Conservation (phyloP, 2,329 filamentous ascomycete species). For the Colletotrichum trifolii region DNA sequence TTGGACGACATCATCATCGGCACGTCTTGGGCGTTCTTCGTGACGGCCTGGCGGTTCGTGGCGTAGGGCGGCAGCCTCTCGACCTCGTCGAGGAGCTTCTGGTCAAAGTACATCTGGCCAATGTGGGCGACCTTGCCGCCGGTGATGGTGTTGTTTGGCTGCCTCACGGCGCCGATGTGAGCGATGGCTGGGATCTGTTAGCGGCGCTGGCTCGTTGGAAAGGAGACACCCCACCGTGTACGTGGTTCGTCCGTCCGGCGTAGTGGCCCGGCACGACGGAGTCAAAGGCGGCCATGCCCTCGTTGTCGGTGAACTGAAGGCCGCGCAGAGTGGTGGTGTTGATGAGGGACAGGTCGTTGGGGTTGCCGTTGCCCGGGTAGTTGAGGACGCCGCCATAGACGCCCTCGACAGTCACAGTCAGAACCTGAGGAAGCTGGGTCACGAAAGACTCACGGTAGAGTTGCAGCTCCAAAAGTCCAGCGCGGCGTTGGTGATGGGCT, state of each 20-base stretch:
- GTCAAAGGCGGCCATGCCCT: constrained; percentile 55
- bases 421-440: too few relatives aligned
- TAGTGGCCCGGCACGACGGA: constrained; percentile 58
- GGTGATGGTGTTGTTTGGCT: constrained; percentile 1
- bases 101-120: constrained; percentile 59
- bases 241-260: constrained; percentile 56
- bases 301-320: constrained; percentile 51
- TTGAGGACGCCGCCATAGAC: constrained; percentile 51
- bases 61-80: constrained; percentile 60
- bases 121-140: too few relatives aligned
- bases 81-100: constrained; percentile 60
- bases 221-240: constrained; percentile 48
- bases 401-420: constrained; percentile 35
- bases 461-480: constrained; percentile 41
- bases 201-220: constrained; percentile 3
- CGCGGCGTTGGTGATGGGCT: constrained; percentile 36
- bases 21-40: too few relatives aligned
- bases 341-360: constrained; percentile 46
- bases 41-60: constrained; percentile 52
- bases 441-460: constrained; percentile 45
- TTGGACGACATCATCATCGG: too few relatives aligned
- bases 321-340: constrained; percentile 48
- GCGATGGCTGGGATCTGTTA: constrained; percentile 43
- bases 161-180: constrained; percentile 48
- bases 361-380: constrained; percentile 56